Evolutionary conservation across 768 basidiomycete genomes (phyloP).

Genomic region (Trichaptum fuscoviolaceum): DNA sequence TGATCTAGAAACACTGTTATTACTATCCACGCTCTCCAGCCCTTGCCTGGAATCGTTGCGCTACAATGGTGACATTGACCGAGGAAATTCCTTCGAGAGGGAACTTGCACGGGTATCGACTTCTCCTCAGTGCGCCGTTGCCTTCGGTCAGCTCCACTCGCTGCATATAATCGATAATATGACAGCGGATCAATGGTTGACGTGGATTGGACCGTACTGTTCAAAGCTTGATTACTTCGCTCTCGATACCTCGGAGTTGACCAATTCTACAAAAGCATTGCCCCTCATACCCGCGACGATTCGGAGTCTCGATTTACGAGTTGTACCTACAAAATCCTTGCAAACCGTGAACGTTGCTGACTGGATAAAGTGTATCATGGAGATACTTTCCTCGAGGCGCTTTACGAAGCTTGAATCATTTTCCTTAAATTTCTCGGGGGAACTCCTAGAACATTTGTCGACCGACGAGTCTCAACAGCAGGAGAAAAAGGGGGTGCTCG

Average conservation of each 20-base stretch:
- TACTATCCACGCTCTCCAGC: no score
- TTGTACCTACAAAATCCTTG: background rate
- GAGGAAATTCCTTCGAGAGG: background rate
- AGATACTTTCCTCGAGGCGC: no score
- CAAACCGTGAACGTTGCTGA: no score
- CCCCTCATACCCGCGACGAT: background rate
- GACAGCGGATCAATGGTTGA: background rate
- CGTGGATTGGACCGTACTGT: background rate
- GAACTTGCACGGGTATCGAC: background rate
- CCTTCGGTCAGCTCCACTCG: background rate
- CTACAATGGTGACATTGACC: background rate
- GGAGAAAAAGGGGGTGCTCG: no score
- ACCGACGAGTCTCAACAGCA: no score
- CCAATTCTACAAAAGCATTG: background rate
- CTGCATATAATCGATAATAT: background rate
- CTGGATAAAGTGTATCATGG: no score
- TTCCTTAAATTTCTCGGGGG: no score
- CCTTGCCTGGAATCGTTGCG: no score
- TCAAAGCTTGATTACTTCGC: background rate
- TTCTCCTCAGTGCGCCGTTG: background rate
- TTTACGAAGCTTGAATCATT: no score
- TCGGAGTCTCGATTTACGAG: background rate
- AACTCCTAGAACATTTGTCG: no score
- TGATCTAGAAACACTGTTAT: no score
- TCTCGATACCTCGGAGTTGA: background rate